A percentile compares a stretch with the other conserved stretches of the same genome.
Evolutionary conservation across 495 filamentous ascomycete species (phyloP).

Genomic region (Talaromyces borbonicus): DNA sequence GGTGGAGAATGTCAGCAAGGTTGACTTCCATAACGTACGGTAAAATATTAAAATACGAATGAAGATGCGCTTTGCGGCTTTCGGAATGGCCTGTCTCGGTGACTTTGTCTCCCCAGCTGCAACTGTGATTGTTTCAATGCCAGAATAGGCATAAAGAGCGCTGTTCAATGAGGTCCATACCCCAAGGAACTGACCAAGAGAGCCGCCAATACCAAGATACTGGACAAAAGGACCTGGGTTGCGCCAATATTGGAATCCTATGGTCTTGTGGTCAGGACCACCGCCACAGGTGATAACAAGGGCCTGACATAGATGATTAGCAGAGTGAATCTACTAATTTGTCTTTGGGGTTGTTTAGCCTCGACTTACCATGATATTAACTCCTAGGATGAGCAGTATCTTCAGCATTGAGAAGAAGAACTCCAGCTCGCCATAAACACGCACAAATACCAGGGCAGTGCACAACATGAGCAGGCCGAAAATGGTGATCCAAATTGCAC

Average conservation of each 20-base stretch:
- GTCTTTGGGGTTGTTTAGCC: background rate
- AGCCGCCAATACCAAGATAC: constrained; percentile 5
- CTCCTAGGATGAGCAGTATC: constrained; percentile 34
- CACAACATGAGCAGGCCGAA: constrained; percentile 34
- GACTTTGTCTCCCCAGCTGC: constrained; percentile 53
- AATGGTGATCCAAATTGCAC: constrained; percentile 36
- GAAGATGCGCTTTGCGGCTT: constrained; percentile 64
- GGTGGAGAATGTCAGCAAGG: background rate
- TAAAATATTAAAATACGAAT: constrained; percentile 61
- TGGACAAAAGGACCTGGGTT: constrained; percentile 29
- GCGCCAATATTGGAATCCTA: constrained; percentile 25
- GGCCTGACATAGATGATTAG: constrained; percentile 1
- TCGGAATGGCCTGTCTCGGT: constrained; percentile 59
- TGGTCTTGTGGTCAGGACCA: constrained; percentile 24
- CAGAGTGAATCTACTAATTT: background rate
- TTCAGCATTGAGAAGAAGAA: constrained; percentile 37
- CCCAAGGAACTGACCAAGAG: constrained; percentile 47
- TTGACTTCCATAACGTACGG: too few species aligned
- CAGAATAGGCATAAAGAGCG: constrained; percentile 64
- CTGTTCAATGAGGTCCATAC: constrained; percentile 62
- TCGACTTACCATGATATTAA: constrained; percentile 25
- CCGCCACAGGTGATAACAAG: constrained; percentile 28
- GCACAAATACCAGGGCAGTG: constrained; percentile 31
- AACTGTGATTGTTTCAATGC: constrained; percentile 55
- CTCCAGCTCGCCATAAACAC: constrained; percentile 38